A percentile compares a stretch with the other conserved stretches of the same genome.
phyloP scores from a whole-genome alignment of 768 basidiomycete genomes.

The Naganishia vishniacii region DNA sequence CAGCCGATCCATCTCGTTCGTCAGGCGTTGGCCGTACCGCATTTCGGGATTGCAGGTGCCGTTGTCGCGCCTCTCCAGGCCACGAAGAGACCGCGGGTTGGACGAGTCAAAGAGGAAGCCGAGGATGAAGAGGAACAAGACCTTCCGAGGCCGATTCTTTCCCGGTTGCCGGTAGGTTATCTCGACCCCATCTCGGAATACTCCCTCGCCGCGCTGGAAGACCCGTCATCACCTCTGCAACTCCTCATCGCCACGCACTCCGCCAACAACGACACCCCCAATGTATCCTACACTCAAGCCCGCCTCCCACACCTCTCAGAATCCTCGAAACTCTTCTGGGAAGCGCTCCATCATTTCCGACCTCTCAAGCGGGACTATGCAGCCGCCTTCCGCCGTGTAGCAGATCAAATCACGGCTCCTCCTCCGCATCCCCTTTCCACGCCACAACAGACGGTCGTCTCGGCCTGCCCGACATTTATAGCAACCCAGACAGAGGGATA shows the following conservation, averaged over 20 bases:
- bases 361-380: slow-evolving; percentile 7
- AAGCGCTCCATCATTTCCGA: slow-evolving; percentile 9
- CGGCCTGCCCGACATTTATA: not conserved
- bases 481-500: not conserved
- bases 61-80: not conserved
- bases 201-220: too few species aligned
- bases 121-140: not conserved
- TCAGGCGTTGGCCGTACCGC: not conserved
- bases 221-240: too few species aligned
- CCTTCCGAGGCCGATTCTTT: not conserved
- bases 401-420: not conserved
- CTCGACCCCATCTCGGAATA: too few species aligned
- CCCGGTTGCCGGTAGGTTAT: not conserved
- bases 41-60: not conserved
- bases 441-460: not conserved
- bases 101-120: not conserved
- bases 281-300: slow-evolving; percentile 5
- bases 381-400: not conserved
- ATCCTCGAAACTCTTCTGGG: not conserved
- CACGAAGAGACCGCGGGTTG: not conserved
- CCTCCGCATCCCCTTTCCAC: not conserved
- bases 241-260: too few species aligned
- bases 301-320: slow-evolving; percentile 2
- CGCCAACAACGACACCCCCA: not conserved
- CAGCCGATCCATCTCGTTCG: slow-evolving; percentile 8